phyloP scores from a whole-genome alignment of 257 asterid genomes.

The Solanum peruvianum region DNA sequence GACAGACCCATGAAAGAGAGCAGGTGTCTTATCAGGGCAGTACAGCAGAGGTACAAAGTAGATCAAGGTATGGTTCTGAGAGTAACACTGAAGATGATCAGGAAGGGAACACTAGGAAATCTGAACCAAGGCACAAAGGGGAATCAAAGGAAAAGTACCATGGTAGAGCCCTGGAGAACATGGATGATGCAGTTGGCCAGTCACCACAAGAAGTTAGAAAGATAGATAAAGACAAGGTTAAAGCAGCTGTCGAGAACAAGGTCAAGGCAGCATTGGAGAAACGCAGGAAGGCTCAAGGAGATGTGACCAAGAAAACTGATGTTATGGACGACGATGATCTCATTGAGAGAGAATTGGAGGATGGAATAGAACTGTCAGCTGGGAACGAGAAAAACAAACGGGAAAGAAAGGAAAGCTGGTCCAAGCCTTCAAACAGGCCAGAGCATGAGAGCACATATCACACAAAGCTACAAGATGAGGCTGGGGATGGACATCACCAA shows the following conservation, averaged over 20 bases:
- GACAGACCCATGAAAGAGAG: constrained; percentile 22
- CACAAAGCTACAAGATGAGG: constrained; percentile 11
- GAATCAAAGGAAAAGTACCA: constrained; percentile 41
- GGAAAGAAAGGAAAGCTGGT: constrained; percentile 34
- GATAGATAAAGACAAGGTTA: constrained; percentile 62
- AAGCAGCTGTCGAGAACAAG: constrained; percentile 53
- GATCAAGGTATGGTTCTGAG: constrained; percentile 16
- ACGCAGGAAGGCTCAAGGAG: constrained; percentile 67
- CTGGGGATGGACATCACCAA: constrained; percentile 27
- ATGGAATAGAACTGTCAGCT: constrained; percentile 48
- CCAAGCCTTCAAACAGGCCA: constrained; percentile 25
- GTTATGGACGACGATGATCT: constrained; percentile 53
- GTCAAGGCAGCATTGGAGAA: constrained; percentile 43
- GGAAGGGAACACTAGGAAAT: constrained; percentile 28
- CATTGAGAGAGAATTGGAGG: constrained; percentile 76
- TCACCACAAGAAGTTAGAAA: constrained; percentile 29
- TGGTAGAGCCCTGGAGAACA: constrained; percentile 5
- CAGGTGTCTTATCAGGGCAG: constrained; percentile 18
- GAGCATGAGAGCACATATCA: constrained; percentile 24
- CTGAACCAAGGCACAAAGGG: constrained; percentile 25
- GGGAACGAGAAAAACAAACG: constrained; percentile 39
- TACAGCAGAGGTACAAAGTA: constrained; percentile 15
- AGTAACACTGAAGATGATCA: constrained; percentile 22
- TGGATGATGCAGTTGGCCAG: constrained; percentile 9
- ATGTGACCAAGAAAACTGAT: constrained; percentile 36